These are phyloP conservation scores for Trichoderma sp. DNA, from an alignment of 2,329 filamentous ascomycete species.

Conservation along the genomic window DNA sequence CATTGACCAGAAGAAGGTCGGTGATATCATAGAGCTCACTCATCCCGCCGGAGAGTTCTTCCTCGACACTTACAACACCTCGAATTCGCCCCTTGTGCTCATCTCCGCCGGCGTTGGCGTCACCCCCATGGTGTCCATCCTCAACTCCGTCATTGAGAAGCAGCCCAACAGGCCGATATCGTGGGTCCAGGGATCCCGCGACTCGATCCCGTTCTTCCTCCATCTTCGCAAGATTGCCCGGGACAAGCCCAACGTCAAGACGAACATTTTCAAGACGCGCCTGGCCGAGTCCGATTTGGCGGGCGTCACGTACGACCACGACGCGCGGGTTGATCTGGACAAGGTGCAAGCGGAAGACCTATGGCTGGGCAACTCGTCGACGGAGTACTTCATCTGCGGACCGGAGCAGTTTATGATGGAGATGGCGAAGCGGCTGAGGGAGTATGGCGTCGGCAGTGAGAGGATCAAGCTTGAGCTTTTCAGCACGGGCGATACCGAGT, in stretches of 20 bases:
- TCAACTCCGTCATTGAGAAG: conserved; percentile 55
- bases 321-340: conserved; percentile 49
- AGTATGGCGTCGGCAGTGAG: conserved; percentile 43
- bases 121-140: conserved; percentile 62
- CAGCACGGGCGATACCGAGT: conserved; percentile 49
- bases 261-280: conserved; percentile 55
- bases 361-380: conserved; percentile 47
- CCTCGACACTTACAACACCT: conserved; percentile 48
- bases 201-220: conserved; percentile 55
- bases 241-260: conserved; percentile 42
- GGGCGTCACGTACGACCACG: conserved; percentile 49
- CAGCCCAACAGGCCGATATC: conserved; percentile 54
- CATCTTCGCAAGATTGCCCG: conserved; percentile 52
- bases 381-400: conserved; percentile 59
- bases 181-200: conserved; percentile 62
- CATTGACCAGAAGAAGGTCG: conserved; percentile 62
- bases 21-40: conserved; percentile 65
- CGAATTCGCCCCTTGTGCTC: conserved; percentile 56
- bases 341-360: conserved; percentile 50
- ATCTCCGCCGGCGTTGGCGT: conserved; percentile 64
- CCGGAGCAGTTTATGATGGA: conserved; percentile 59
- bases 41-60: conserved; percentile 68
- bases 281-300: conserved; percentile 50
- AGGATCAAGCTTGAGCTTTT: conserved; percentile 53
- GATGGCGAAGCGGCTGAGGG: conserved; percentile 48